phyloP scores from a whole-genome alignment of 1,139 yeast genomes.

The Nadsonia starkeyi-henricii region DNA sequence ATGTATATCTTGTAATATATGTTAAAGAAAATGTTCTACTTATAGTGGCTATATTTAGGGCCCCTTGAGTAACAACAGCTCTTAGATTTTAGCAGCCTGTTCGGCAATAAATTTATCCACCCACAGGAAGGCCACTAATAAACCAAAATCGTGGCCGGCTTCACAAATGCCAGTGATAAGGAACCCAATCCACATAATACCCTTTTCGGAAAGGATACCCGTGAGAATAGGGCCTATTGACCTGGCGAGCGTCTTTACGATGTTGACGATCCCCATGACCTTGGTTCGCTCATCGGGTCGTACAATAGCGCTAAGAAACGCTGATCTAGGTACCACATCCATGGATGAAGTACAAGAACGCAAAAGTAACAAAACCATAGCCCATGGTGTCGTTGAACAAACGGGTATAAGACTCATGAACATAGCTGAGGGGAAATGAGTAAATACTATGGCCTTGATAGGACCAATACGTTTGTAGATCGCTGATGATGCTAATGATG shows the following conservation, averaged over 20 bases:
- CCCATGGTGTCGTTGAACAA: slow-evolving; percentile 15
- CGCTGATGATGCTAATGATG: slow-evolving; percentile 59
- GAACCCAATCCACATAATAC: slow-evolving; percentile 42
- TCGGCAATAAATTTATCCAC: not conserved
- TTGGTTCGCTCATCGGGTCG: slow-evolving; percentile 49
- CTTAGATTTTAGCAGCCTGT: not conserved
- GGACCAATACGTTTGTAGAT: slow-evolving; percentile 63
- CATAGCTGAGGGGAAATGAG: slow-evolving; percentile 67
- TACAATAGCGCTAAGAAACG: slow-evolving; percentile 56
- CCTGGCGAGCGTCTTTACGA: slow-evolving; percentile 73
- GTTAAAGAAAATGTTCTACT: too few relatives aligned
- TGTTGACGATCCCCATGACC: slow-evolving; percentile 75
- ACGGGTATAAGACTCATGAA: slow-evolving; percentile 47
- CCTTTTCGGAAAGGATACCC: slow-evolving; percentile 50
- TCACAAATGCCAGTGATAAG: slow-evolving; percentile 46
- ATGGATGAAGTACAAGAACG: slow-evolving; percentile 51
- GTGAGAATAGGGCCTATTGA: slow-evolving; percentile 71
- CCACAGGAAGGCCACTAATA: slow-evolving; percentile 7
- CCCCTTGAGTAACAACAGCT: too few relatives aligned
- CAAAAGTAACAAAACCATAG: slow-evolving; percentile 28
- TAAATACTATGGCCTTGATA: slow-evolving; percentile 56
- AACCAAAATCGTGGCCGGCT: slow-evolving; percentile 19
- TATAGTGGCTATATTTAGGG: too few relatives aligned
- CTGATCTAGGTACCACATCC: slow-evolving; percentile 89
- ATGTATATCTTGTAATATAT: too few relatives aligned